Base-by-base conservation (phyloP, 176 grass and related monocot species). In the Aegilops tauschii region DNA sequence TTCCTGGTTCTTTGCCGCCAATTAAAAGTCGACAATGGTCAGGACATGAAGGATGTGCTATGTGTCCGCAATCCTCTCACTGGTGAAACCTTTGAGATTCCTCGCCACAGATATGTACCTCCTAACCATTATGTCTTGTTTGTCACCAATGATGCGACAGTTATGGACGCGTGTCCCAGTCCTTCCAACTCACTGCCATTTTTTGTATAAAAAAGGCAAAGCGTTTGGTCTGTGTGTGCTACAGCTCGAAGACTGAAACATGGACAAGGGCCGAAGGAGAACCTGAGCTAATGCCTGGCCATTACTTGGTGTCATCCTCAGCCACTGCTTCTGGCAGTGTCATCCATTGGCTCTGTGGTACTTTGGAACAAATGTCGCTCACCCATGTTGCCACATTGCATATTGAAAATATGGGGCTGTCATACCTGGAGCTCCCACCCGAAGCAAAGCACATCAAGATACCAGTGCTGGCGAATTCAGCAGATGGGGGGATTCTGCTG, bases 391-490 rank as follows among this genome's bases (percentile, higher is more conserved):
- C 31, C 29, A 50, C 73, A 3, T 21, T 88, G 39, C 73, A 72
- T 23, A 21, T 83, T 42, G 64, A 45, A 2, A 68, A 21, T 13
- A 29, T 61, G 67, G 47, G 45, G 32, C 23, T 77, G 45, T 83
- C 49, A 9, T 77, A 82, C 62, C 4, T 83, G 72, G 87, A 88
- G 50, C 80, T 83, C 65, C 87, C 87, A 37, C 66, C 52, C 9
- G 65, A 88, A 71, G 73, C 28, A 21, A 84, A 50, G 36, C 7
- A 6, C 64, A 78, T 6, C 28, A 64, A 50, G 37, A 29, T 13
- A 6, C 65, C 49, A 2, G 68, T 83, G 27, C 27, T 71, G n/a
- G 63, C 8, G 13, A 78, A 25, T 45, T 88, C 87, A 49, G 80
- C 12, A 23, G 80, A 82, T 0, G 62, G 86, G 31, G 36, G 27